Evolutionary conservation across 2,329 filamentous ascomycete species (phyloP), one percentile per base, ranked within the genome.

Genomic region (Neurospora crassa): DNA sequence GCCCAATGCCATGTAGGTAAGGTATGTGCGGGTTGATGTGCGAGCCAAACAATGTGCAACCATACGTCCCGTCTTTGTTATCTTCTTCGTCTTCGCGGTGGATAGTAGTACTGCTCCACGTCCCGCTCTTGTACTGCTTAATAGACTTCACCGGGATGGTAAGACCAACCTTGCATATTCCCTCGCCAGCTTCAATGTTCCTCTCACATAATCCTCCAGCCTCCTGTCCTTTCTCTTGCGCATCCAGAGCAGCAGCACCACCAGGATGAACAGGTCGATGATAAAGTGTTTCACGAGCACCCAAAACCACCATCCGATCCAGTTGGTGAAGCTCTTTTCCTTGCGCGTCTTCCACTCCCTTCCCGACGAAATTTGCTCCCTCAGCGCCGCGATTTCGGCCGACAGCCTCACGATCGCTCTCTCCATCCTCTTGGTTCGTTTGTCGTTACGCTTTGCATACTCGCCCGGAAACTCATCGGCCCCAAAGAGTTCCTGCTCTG

Each of bases 361-460:
- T 0, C 92, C 90, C 0, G 89, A 87, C 70, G 93, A 91, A 75
- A 98, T 91, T 79, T 98, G 94, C 81, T 99, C 96, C 43, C 96
- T 88, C 73, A 98, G 82, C 0, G 96, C 96, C 1, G 96, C 94
- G 41, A 99, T 89, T 81, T 99, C 96, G 18, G 94, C 92, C 5
- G 94, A 97, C 82, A 98, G 90, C 76, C 94, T 92, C 71, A 95
- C 92, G 71, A 98, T 85, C 29, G 93, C 92, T 63, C 90, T 88
- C 82, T 98, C 95, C 73, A 98, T 91, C 76, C 92, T 90, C 72
- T 88, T 90, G 69, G 92, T 90, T 93, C 94, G 97, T 77, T 88
- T 89, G 73, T 83, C 84, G 20, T 81, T 83, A 45, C 80, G 81
- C 77, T 81, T 82, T 10, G 80, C 79, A 63, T 81, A 82, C 67